These are phyloP conservation scores for Astrocystis sublimbata DNA, from an alignment of 495 filamentous ascomycete genomes.

Conservation along the genomic window DNA sequence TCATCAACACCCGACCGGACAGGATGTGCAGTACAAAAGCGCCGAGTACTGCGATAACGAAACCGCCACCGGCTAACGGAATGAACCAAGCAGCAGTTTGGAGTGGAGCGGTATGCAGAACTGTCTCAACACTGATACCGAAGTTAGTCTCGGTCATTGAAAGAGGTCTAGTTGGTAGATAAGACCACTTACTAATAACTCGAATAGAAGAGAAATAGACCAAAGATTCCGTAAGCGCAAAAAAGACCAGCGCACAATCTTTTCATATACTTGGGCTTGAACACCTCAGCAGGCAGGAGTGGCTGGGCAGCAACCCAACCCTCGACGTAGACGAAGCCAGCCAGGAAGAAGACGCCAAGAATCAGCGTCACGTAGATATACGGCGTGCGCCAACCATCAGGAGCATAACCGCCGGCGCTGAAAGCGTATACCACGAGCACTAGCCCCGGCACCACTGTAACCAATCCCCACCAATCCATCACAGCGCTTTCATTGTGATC, in stretches of 20 bases:
- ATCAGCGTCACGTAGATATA: constrained; percentile 67
- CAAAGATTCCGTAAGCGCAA: constrained; percentile 73
- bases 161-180: not conserved
- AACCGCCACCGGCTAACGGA: constrained; percentile 75
- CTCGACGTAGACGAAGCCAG: constrained; percentile 68
- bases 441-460: constrained; percentile 64
- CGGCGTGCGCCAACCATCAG: constrained; percentile 69
- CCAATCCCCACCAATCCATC: constrained; percentile 73
- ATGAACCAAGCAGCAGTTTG: constrained; percentile 76
- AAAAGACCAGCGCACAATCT: constrained; percentile 68
- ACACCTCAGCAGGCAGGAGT: constrained; percentile 73
- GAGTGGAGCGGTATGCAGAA: constrained; percentile 66
- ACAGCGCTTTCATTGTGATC: constrained; percentile 35
- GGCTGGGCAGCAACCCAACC: constrained; percentile 73
- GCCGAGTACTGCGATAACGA: constrained; percentile 67
- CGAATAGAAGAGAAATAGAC: constrained; percentile 75
- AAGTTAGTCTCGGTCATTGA: constrained; percentile 14
- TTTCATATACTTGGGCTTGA: constrained; percentile 70
- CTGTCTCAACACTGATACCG: constrained; percentile 57
- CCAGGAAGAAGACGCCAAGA: constrained; percentile 58
- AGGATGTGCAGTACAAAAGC: constrained; percentile 78
- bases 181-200: constrained; percentile 68
- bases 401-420: constrained; percentile 71
- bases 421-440: constrained; percentile 77
- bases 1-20: constrained; percentile 67